Evolutionary conservation across 768 basidiomycete species (phyloP).

Genomic region (Suillus spraguei): DNA sequence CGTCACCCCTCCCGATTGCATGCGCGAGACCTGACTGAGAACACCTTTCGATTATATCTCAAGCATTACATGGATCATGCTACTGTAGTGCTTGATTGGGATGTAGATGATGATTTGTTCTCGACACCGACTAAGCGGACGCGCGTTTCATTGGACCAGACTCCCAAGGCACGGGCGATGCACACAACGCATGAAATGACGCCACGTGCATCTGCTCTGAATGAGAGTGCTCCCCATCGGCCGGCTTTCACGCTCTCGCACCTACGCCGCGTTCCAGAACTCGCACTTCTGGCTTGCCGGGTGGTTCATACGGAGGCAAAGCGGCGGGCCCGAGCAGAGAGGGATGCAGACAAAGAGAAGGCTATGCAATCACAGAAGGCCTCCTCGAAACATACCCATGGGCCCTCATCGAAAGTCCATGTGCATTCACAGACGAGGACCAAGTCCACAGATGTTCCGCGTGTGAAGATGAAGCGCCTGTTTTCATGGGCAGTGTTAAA

Average conservation of each 20-base stretch:
- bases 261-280: constrained; percentile 75
- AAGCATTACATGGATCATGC: constrained; percentile 79
- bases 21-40: constrained; percentile 65
- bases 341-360: constrained; percentile 42
- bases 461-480: constrained; percentile 62
- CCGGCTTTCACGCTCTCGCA: constrained; percentile 66
- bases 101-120: constrained; percentile 9
- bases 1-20: constrained; percentile 75
- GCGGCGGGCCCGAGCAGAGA: constrained; percentile 52
- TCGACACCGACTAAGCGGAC: constrained; percentile 38
- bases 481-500: constrained; percentile 67
- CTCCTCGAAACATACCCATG: not conserved
- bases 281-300: constrained; percentile 61
- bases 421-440: not conserved
- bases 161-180: constrained; percentile 27
- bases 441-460: constrained; percentile 25
- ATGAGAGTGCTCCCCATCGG: not conserved
- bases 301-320: constrained; percentile 65
- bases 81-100: constrained; percentile 13
- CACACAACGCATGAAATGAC: not conserved
- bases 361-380: not conserved
- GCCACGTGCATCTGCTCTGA: constrained; percentile 2
- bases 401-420: not conserved
- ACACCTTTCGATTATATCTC: constrained; percentile 74
- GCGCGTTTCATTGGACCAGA: constrained; percentile 14